Conservation (phyloP, 2,329 filamentous ascomycete species). For the Cladosporium sp. region DNA sequence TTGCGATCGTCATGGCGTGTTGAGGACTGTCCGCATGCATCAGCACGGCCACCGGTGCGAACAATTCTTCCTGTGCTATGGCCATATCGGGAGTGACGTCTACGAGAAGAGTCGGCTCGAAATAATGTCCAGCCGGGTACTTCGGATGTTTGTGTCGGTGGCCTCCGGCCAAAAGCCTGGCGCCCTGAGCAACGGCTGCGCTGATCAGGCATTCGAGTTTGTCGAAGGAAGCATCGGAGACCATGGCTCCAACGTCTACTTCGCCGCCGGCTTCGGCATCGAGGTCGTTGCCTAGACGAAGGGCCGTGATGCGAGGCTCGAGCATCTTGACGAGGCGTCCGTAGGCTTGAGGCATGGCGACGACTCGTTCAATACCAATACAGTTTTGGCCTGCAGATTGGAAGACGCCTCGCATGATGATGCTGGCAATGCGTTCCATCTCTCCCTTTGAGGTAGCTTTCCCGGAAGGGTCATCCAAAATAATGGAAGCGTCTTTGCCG, state of each 20-base stretch:
- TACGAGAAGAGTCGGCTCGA: constrained; percentile 82
- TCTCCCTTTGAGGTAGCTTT: constrained; percentile 44
- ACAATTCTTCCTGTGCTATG: constrained; percentile 87
- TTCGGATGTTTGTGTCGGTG: constrained; percentile 66
- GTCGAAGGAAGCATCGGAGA: constrained; percentile 72
- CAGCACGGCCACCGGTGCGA: constrained; percentile 83
- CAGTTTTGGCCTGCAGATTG: constrained; percentile 97
- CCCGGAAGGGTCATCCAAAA: constrained; percentile 70
- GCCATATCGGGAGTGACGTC: constrained; percentile 82
- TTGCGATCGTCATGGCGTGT: constrained; percentile 71
- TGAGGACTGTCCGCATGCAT: constrained; percentile 67
- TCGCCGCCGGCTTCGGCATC: constrained; percentile 40
- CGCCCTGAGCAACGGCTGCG: constrained; percentile 74
- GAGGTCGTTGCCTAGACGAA: constrained; percentile 71
- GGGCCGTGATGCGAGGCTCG: constrained; percentile 65
- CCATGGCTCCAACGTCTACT: constrained; percentile 83
- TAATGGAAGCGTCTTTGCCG: constrained; percentile 87
- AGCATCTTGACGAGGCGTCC: constrained; percentile 66
- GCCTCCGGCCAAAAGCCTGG: constrained; percentile 76
- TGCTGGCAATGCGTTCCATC: constrained; percentile 69
- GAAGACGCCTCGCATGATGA: constrained; percentile 88
- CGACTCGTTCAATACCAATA: constrained; percentile 91
- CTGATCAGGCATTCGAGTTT: constrained; percentile 71
- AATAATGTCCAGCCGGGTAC: constrained; percentile 81
- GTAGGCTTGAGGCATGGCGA: constrained; percentile 75